Base-by-base conservation (phyloP, 768 basidiomycete species). In the Trametes cubensis region DNA sequence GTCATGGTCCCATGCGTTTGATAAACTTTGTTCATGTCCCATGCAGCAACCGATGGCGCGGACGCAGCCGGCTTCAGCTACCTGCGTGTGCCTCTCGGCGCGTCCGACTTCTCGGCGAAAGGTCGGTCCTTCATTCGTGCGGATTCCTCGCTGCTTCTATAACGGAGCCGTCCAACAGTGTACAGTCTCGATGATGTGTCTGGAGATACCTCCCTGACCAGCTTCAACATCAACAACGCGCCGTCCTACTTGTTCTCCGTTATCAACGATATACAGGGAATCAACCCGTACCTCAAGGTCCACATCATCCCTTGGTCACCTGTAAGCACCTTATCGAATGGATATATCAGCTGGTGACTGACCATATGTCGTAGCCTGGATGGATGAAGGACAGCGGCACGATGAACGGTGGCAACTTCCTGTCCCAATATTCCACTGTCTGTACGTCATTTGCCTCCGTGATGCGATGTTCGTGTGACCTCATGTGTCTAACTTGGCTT, bases 281-380 rank as follows among this genome's bases (percentile, higher is more conserved):
- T 87, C 66, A 89, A 89, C 61, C 75, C 70, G 28, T 68, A 75
- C 67, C 57, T 86, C 58, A 81, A 78, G 66, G 75, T 89, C 20
- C 85, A 88, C 63, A 63, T 89, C 6, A 54, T 87, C 17, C 87
- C 90, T 6, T 92, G 90, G 90, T 89, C 88, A 26, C 88, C 89
- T 2, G 89, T 89, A 70, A 63, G 82, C 74, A 39, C 42, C n/a
- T 17, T 26, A 30, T 23, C 23, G 34, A 7, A 34, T 18, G 26
- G 0, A 54, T 38, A 4, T 21, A 18, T 30, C 10, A 21, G 20
- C 44, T 38, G 54, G 57, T 21, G 47, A 34, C 8, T 40, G 47
- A 30, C 17, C 28, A 10, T 11, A 10, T n/a, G 23, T 23, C 23
- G 11, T 42, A 90, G 88, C 90, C 90, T 11, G 87, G 76, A 4